A percentile compares a stretch with the other conserved stretches of the same genome.
phyloP scores from a whole-genome alignment of 495 filamentous ascomycete species.

The Hyaloscypha bicolor region DNA sequence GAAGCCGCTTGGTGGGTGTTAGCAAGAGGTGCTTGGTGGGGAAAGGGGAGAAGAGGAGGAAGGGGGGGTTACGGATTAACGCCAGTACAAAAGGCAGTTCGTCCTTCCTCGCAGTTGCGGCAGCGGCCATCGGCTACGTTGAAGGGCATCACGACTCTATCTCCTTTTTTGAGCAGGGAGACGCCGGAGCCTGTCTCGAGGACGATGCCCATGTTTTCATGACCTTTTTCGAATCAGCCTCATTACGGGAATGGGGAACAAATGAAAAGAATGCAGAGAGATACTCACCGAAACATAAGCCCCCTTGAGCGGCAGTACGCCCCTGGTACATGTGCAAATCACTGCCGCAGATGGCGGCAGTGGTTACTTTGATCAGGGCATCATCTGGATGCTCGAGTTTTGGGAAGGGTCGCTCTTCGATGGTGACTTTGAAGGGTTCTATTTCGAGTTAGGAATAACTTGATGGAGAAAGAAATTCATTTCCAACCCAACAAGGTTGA shows the following conservation, averaged over 20 bases:
- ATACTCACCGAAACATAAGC: slow-evolving; percentile 29
- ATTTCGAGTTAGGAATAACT: background rate
- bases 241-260: background rate
- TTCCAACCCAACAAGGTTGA: background rate
- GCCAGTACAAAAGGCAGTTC: slow-evolving; percentile 58
- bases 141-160: slow-evolving; percentile 83
- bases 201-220: slow-evolving; percentile 88
- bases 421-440: slow-evolving; percentile 27
- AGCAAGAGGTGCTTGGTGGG: too few species aligned
- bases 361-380: slow-evolving; percentile 59
- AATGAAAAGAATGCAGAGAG: background rate
- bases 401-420: slow-evolving; percentile 47
- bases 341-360: slow-evolving; percentile 79
- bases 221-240: slow-evolving; percentile 50
- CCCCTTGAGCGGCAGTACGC: slow-evolving; percentile 15
- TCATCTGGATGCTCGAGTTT: slow-evolving; percentile 60
- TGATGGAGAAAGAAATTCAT: too few species aligned
- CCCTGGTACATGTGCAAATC: slow-evolving; percentile 73
- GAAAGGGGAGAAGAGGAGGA: background rate
- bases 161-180: slow-evolving; percentile 64
- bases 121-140: slow-evolving; percentile 62
- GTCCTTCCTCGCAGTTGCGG: slow-evolving; percentile 60
- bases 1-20: slow-evolving; percentile 40
- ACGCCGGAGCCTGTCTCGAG: slow-evolving; percentile 68
- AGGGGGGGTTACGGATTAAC: slow-evolving; percentile 48